Percentiles rank a stretch among this genome's conserved stretches.
These are phyloP conservation scores for Aspergillus hiratsukae DNA, from an alignment of 2,329 filamentous ascomycete species.

Conservation along the genomic window DNA sequence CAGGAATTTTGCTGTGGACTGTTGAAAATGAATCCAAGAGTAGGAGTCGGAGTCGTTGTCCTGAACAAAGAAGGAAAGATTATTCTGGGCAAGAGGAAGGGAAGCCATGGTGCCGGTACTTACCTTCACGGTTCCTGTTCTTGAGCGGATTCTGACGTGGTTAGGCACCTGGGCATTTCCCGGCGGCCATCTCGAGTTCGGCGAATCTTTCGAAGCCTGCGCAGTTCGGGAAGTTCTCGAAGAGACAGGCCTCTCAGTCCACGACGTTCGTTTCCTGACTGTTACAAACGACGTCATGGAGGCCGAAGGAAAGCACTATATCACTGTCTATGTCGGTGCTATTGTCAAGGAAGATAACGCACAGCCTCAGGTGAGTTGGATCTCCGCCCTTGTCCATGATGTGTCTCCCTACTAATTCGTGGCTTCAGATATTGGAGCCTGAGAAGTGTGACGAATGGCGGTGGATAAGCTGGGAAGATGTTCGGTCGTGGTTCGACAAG, in stretches of 20 bases:
- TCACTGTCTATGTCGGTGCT: slow-evolving; percentile 65
- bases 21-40: slow-evolving; percentile 17
- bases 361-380: slow-evolving; percentile 50
- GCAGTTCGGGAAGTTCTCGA: slow-evolving; percentile 65
- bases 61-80: slow-evolving; percentile 40
- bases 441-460: slow-evolving; percentile 55
- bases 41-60: slow-evolving; percentile 50
- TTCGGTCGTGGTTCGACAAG: slow-evolving; percentile 18
- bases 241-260: slow-evolving; percentile 62
- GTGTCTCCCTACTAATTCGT: background rate
- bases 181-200: slow-evolving; percentile 70
- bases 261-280: slow-evolving; percentile 50
- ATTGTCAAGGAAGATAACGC: slow-evolving; percentile 44
- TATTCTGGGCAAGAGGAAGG: slow-evolving; percentile 45
- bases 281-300: slow-evolving; percentile 65
- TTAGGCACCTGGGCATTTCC: slow-evolving; percentile 64
- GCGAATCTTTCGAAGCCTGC: slow-evolving; percentile 59
- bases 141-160: background rate
- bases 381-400: background rate
- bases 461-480: slow-evolving; percentile 49
- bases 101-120: slow-evolving; percentile 46
- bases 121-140: background rate
- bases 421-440: slow-evolving; percentile 36
- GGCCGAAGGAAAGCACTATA: slow-evolving; percentile 62
- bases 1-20: background rate